Evolutionary conservation across 2,329 filamentous ascomycete species (phyloP), one percentile per base, ranked within the genome.

Genomic region (Periconia sp.): DNA sequence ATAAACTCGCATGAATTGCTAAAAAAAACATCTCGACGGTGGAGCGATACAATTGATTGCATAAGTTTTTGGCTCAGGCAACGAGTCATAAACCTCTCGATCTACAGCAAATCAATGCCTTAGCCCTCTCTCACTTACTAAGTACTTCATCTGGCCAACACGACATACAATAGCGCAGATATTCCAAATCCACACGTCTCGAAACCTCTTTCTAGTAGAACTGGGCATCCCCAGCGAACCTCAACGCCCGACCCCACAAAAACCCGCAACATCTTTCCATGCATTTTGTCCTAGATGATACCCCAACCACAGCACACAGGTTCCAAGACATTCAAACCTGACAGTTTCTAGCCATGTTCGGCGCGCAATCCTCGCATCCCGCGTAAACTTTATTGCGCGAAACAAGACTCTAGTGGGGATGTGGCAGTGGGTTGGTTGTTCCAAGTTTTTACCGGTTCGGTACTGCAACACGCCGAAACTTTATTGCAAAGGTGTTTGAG

Each of bases 221-320:
- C 23, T 8, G 23, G 23, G 23, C 23, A 27, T 27, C 8, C 23
- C 23, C 23, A 27, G 23, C 23, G 8, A 8, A 27, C 23, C 23
- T 3, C 23, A 3, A 27, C 23, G 8, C 8, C 33, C 11, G 13
- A 37, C 15, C 33, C 11, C 33, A 37, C 11, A n/a, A 37, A 37
- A 37, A 37, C 15, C 15, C 33, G 15, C 33, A 37, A 37, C 40
- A 37, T 3, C 33, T 5, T 37, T 14, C 11, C 15, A 37, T 37
- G 33, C 15, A 37, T 37, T 37, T 27, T 8, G 23, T 27, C 33
- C 33, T 37, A 37, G 3, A n/a, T 8, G 50, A 56, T 37, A 37
- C 15, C 33, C 11, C 33, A 37, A 3, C 13, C 33, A 27, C 42
- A 31, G 13, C 23, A 23, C 52, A 60, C 52, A 65, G 61, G 62